These are phyloP conservation scores for Paramecium biaurelia DNA, from an alignment of 73 alveolate species.

Conservation along the genomic window DNA sequence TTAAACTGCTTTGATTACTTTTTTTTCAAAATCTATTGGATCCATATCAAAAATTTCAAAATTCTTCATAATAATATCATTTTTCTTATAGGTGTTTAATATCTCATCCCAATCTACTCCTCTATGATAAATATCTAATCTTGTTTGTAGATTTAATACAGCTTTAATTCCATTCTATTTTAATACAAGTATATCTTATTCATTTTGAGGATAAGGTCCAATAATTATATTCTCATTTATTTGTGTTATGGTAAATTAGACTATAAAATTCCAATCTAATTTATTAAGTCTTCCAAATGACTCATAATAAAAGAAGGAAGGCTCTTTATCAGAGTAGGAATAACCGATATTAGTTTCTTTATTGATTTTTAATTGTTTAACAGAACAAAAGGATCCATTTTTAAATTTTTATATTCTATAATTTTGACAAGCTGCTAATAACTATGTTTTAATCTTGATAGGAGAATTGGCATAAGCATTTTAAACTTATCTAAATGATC, in stretches of 20 bases:
- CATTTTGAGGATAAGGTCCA: slow-evolving; percentile 74
- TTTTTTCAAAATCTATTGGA: slow-evolving; percentile 62
- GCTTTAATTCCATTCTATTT: slow-evolving; percentile 63
- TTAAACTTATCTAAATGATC: not conserved
- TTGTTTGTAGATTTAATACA: slow-evolving; percentile 68
- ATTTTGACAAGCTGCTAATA: not conserved
- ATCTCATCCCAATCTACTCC: slow-evolving; percentile 64
- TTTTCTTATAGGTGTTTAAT: slow-evolving; percentile 37
- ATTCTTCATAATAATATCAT: slow-evolving; percentile 60
- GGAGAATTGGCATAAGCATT: not conserved
- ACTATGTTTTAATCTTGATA: not conserved
- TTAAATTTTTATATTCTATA: not conserved
- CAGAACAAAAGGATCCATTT: slow-evolving; percentile 39
- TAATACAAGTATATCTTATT: slow-evolving; percentile 57
- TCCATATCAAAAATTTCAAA: slow-evolving; percentile 70
- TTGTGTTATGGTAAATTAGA: slow-evolving; percentile 58
- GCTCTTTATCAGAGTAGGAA: not conserved
- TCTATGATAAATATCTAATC: slow-evolving; percentile 64
- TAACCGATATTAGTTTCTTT: not conserved
- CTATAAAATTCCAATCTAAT: slow-evolving; percentile 70
- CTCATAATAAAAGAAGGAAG: slow-evolving; percentile 34
- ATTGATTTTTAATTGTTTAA: not conserved
- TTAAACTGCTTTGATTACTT: slow-evolving; percentile 65
- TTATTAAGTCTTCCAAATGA: slow-evolving; percentile 24
- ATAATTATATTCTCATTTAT: slow-evolving; percentile 69